phyloP scores from a whole-genome alignment of 495 filamentous ascomycete species.

The Neurospora cerealis region DNA sequence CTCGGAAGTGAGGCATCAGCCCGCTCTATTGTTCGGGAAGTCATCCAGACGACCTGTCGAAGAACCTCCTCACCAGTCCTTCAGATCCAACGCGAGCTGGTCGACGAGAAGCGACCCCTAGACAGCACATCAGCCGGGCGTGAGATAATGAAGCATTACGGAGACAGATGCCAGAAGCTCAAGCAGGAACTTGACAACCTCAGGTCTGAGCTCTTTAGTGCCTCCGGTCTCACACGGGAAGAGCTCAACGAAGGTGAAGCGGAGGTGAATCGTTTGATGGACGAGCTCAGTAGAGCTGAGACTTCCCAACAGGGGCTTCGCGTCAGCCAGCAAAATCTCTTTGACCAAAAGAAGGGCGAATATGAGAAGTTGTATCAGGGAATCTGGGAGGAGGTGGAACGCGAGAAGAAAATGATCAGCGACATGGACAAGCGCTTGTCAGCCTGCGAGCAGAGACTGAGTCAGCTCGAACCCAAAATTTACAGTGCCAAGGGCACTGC shows the following conservation, averaged over 20 bases:
- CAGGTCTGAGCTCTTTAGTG: neutral
- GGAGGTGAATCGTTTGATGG: neutral
- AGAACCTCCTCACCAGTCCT: neutral
- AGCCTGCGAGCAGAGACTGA: neutral
- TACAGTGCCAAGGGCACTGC: neutral
- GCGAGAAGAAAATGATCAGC: neutral
- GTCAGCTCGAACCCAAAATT: neutral
- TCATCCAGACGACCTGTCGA: neutral
- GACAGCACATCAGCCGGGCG: slow-evolving; percentile 24
- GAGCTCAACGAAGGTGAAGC: neutral
- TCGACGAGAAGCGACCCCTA: slow-evolving; percentile 17
- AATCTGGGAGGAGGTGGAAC: neutral
- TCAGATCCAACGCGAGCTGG: slow-evolving; percentile 30
- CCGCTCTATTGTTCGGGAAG: neutral
- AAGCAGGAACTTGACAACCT: neutral
- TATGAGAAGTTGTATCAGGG: neutral
- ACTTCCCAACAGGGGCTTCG: neutral
- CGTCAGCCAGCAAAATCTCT: neutral
- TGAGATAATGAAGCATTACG: neutral
- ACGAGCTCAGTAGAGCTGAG: neutral
- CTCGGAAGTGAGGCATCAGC: neutral
- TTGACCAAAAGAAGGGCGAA: neutral
- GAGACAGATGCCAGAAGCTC: neutral
- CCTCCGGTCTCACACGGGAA: neutral
- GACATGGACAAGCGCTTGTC: neutral